A percentile compares a stretch with the other conserved stretches of the same genome.
phyloP scores from a whole-genome alignment of 345 rosid genomes.

The Linum tenue region DNA sequence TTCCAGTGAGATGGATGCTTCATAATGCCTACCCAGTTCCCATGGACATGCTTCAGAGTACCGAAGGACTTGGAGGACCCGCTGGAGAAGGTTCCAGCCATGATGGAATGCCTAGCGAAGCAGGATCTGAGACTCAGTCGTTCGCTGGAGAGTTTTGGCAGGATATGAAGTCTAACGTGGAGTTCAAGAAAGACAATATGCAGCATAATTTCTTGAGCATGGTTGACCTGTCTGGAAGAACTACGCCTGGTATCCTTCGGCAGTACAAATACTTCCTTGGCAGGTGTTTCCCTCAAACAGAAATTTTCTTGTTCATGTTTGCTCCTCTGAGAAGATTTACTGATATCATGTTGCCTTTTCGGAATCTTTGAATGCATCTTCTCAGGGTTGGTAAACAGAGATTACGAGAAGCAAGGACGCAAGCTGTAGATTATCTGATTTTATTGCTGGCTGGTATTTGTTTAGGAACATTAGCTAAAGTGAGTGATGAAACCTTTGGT shows the following conservation, averaged over 20 bases:
- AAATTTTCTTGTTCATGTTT: not conserved
- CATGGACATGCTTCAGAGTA: slow-evolving; percentile 61
- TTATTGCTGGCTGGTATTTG: slow-evolving; percentile 90
- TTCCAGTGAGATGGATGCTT: slow-evolving; percentile 97
- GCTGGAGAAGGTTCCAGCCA: slow-evolving; percentile 42
- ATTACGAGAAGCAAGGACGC: slow-evolving; percentile 78
- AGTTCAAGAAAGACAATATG: slow-evolving; percentile 48
- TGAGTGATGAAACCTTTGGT: slow-evolving; percentile 96
- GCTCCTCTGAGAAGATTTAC: not conserved
- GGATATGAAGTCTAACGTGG: slow-evolving; percentile 61
- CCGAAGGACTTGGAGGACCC: slow-evolving; percentile 46
- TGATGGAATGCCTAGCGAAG: slow-evolving; percentile 28
- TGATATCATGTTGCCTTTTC: not conserved
- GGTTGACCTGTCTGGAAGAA: slow-evolving; percentile 60
- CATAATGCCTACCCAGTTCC: slow-evolving; percentile 89
- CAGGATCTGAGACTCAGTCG: slow-evolving; percentile 39
- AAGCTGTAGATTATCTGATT: slow-evolving; percentile 86
- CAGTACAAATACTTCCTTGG: slow-evolving; percentile 92
- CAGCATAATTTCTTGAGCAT: slow-evolving; percentile 37
- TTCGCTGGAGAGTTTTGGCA: slow-evolving; percentile 82
- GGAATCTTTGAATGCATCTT: slow-evolving; percentile 5
- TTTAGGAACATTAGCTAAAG: slow-evolving; percentile 96
- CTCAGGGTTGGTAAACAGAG: slow-evolving; percentile 85
- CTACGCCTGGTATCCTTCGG: slow-evolving; percentile 49
- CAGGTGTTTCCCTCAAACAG: slow-evolving; percentile 34